Base-by-base conservation (phyloP, 1,284 basidiomycete species). In the Stygiomarasmius scandens region DNA sequence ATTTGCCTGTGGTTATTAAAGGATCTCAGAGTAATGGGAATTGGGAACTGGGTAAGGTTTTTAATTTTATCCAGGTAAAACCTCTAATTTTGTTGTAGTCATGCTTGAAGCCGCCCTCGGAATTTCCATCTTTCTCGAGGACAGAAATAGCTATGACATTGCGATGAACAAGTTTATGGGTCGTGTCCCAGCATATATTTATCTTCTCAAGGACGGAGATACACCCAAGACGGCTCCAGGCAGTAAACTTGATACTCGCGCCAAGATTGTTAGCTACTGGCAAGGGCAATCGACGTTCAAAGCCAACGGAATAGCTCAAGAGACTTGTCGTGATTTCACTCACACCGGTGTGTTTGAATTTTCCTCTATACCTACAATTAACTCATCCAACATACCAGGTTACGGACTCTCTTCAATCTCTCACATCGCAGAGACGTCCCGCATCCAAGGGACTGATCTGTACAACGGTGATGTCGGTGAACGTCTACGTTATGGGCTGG, bases 401-500 rank as follows among this genome's bases (percentile, higher is more conserved):
- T 57, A 57, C 22, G 55, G 55, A 19, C 50, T 57, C n/a, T 32
- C 55, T 10, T 57, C 55, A 4, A 57, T 57, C 22, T 46, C 43
- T 19, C 55, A 57, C 36, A 43, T 57, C 27, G 51, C 51, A 2
- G 55, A 57, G 25, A 57, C 55, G 14, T 57, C 55, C 1, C 51
- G 55, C 16, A 57, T 57, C n/a, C 55, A 57, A 38, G 55, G 55
- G 8, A 57, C 50, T 3, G 55, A 57, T 23, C 55, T 57, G 1
- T 57, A 57, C 50, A 46, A 16, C 12, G 51, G 49, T 5, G 55
- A 57, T 41, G 32, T 57, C 16, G 55, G 55, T 34, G 32, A 25
- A 23, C 50, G 55, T 16, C 50, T 57, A 5, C 23, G 55, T 8
- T 52, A 57, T 20, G 55, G 50, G 4, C 55, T 57, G 6, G 55